Evolutionary conservation across 176 grass and related monocot genomes (phyloP), one percentile per base, ranked within the genome.

Genomic region (Musa itinerans): DNA sequence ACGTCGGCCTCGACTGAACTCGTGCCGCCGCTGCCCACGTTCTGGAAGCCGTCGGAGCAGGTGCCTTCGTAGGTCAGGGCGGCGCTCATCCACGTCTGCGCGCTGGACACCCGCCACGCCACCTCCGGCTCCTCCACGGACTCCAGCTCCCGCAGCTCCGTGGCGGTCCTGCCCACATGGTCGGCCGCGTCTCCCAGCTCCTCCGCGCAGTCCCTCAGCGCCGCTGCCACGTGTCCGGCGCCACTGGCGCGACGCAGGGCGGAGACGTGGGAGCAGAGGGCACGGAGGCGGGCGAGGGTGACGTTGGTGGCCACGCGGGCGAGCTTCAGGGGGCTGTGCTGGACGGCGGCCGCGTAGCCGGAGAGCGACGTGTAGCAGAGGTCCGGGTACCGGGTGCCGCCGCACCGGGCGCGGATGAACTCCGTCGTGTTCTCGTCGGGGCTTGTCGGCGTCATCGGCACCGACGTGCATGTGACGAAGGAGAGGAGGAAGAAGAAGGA

Each of bases 1-100:
- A 71, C 34, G 15, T 50, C 68, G 68, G 15, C 7, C 48, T 50
- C 50, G 17, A 48, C 48, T 0, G 21, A 51, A 3, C 9, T 53
- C 1, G 59, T 52, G 1, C 27, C 22, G 2, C 17, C 64, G 57
- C 54, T 13, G 54, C 1, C 67, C 8, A 12, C 57, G 1, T 62
- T 22, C 2, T 8, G 64, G 21, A 96, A 62, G 64, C 68, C 89
- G 22, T 96, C 86, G 5, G 52, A 43, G 58, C 92, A 96, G 0
- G 84, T 87, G 43, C 15, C 86, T 84, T 89, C 89, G 34, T 92
- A 71, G 1, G 82, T 66, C 56, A 96, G 85, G 8, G 80, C 76
- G 1, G 89, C 92, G 66, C 92, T 89, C 48, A 96, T 72, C 92
- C 89, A 92, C 67, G 86, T 92, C 80, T 87, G 82, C 7, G 89